A percentile compares a stretch with the other conserved stretches of the same genome.
Evolutionary conservation across 768 basidiomycete species (phyloP).

Genomic region (Lactifluus rugatus): DNA sequence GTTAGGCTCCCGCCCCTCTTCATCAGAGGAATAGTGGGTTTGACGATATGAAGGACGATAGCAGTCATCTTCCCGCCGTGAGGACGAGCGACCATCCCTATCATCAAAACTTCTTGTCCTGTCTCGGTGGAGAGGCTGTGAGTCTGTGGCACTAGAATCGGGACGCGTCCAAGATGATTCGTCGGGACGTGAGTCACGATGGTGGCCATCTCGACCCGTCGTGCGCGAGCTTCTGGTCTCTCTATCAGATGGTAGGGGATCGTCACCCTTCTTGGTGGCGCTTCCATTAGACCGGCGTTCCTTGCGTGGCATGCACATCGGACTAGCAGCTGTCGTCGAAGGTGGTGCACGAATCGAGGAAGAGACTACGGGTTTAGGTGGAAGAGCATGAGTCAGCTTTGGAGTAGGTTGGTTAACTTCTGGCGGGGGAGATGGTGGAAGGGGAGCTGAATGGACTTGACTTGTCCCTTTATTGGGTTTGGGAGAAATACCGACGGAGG

Average conservation of each 20-base stretch:
- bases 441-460: not conserved
- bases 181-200: conserved; percentile 7
- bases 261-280: conserved; percentile 7
- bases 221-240: conserved; percentile 12
- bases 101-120: conserved; percentile 10
- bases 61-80: conserved; percentile 12
- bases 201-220: conserved; percentile 1
- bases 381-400: conserved; percentile 17
- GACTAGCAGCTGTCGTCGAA: conserved; percentile 20
- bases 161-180: conserved; percentile 18
- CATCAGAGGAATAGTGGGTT: conserved; percentile 7
- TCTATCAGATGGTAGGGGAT: conserved; percentile 5
- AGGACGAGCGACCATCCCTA: not conserved
- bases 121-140: conserved; percentile 6
- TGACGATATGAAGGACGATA: conserved; percentile 7
- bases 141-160: conserved; percentile 1
- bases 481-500: not conserved
- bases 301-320: conserved; percentile 20
- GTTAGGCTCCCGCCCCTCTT: conserved; percentile 11
- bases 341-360: conserved; percentile 15
- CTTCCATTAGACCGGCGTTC: conserved; percentile 18
- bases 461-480: conserved; percentile 6
- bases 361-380: conserved; percentile 18
- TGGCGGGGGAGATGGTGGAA: conserved; percentile 12
- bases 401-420: conserved; percentile 4